These are phyloP conservation scores for Colletotrichum musicola DNA, from an alignment of 2,329 filamentous ascomycete species.

Conservation along the genomic window DNA sequence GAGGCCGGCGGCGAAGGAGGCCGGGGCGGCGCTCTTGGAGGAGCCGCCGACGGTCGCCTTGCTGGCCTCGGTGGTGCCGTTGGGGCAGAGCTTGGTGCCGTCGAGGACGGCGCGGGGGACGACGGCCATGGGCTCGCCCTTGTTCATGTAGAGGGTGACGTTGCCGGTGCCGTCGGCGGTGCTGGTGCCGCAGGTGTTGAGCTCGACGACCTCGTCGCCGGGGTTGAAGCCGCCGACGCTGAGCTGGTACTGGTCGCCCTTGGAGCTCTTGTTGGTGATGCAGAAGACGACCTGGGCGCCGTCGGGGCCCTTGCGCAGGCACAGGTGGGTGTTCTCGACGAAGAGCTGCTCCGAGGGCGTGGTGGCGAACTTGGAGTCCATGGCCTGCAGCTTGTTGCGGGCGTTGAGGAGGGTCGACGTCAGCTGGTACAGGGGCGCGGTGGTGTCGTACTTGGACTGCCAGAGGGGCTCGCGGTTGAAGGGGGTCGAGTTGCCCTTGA, in stretches of 20 bases:
- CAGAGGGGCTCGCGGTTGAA: slow-evolving; percentile 71
- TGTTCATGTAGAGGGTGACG: slow-evolving; percentile 36
- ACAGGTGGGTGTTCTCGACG: slow-evolving; percentile 35
- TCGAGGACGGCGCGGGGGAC: slow-evolving; percentile 19
- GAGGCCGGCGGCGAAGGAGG: slow-evolving; percentile 24
- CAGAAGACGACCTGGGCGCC: slow-evolving; percentile 38
- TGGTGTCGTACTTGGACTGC: slow-evolving; percentile 64
- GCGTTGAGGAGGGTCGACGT: slow-evolving; percentile 29
- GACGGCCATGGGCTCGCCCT: slow-evolving; percentile 33
- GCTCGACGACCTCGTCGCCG: slow-evolving; percentile 32
- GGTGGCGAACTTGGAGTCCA: slow-evolving; percentile 23
- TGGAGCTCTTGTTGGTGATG: slow-evolving; percentile 38
- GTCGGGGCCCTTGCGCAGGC: slow-evolving; percentile 34
- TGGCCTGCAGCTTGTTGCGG: slow-evolving; percentile 32
- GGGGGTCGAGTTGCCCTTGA: slow-evolving; percentile 59
- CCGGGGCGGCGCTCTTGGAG: slow-evolving; percentile 20
- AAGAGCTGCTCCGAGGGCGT: slow-evolving; percentile 36
- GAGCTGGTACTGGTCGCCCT: slow-evolving; percentile 33
- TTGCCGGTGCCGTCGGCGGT: slow-evolving; percentile 37
- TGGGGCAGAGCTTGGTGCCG: slow-evolving; percentile 23
- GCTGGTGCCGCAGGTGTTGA: slow-evolving; percentile 24
- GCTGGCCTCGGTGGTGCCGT: slow-evolving; percentile 26
- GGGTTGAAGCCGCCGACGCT: slow-evolving; percentile 35
- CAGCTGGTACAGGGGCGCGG: slow-evolving; percentile 58
- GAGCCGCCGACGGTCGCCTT: slow-evolving; percentile 9